These are phyloP conservation scores for Plantago lanceolata DNA, from an alignment of 305 asterid genomes.

Conservation along the genomic window DNA sequence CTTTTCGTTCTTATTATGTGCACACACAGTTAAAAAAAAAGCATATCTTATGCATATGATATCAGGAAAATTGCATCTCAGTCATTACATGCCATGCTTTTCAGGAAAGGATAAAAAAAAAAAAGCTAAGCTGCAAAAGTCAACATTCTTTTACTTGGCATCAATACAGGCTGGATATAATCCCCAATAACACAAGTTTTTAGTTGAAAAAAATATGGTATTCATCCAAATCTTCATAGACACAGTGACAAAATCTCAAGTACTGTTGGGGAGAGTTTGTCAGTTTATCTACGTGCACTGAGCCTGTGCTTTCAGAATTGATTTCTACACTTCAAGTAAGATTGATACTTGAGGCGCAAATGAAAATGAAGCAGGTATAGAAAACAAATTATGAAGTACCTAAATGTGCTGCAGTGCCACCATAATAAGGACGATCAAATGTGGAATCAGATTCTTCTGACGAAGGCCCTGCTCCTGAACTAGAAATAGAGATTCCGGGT, in stretches of 20 bases:
- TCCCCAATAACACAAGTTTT: too few species aligned
- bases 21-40: background rate
- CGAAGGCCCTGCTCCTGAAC: constrained; percentile 34
- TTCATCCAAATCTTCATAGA: constrained; percentile 12
- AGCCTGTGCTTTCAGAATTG: constrained; percentile 5
- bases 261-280: constrained; percentile 12
- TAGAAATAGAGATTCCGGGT: constrained; percentile 45
- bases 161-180: background rate
- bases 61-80: background rate
- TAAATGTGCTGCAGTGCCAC: constrained; percentile 27
- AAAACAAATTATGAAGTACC: constrained; percentile 30
- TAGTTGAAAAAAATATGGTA: background rate
- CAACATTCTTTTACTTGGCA: too few species aligned
- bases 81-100: background rate
- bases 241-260: background rate
- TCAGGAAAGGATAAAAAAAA: background rate
- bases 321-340: constrained; percentile 9
- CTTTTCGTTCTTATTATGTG: background rate
- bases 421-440: constrained; percentile 29
- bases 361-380: constrained; percentile 18
- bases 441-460: constrained; percentile 47
- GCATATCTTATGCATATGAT: background rate
- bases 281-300: constrained; percentile 4
- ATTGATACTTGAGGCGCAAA: background rate
- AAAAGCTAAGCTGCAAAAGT: too few species aligned